Conservation (phyloP, 257 asterid species). For the Fraxinus cuspidata region DNA sequence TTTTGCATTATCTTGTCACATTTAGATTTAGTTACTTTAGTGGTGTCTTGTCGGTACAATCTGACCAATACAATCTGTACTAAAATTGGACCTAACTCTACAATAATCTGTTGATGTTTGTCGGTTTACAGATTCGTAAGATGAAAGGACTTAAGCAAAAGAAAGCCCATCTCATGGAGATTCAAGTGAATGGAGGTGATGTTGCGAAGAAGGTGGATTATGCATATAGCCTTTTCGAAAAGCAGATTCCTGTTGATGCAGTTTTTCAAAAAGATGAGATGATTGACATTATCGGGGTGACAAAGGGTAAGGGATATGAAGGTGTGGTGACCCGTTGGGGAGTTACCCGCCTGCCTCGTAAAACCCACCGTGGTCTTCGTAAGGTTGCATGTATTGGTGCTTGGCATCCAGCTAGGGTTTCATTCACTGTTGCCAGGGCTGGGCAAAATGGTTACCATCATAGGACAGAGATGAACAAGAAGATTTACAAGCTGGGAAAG, state of each 20-base stretch:
- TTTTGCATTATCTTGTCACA: not conserved
- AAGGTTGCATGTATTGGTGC: conserved; percentile 93
- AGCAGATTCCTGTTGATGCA: conserved; percentile 78
- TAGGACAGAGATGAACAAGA: conserved; percentile 88
- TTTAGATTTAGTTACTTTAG: not conserved
- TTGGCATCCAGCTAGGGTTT: conserved; percentile 94
- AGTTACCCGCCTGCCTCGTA: conserved; percentile 84
- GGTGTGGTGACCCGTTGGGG: conserved; percentile 98
- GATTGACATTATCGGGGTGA: conserved; percentile 48
- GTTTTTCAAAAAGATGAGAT: conserved; percentile 90
- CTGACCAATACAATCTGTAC: not conserved
- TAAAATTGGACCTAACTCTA: not conserved
- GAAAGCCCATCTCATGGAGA: conserved; percentile 87
- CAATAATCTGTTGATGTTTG: not conserved
- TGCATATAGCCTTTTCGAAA: conserved; percentile 74
- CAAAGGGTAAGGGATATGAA: conserved; percentile 82
- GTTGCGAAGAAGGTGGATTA: conserved; percentile 68
- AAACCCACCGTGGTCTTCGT: conserved; percentile 87
- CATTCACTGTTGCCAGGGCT: conserved; percentile 83
- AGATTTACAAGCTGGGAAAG: conserved; percentile 78
- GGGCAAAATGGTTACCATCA: conserved; percentile 91
- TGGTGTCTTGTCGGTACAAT: not conserved
- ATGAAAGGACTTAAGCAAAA: conserved; percentile 85
- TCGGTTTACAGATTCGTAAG: conserved; percentile 56
- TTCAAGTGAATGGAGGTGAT: conserved; percentile 83